phyloP scores from a whole-genome alignment of 441 rosid genomes.

The Gossypium davidsonii region DNA sequence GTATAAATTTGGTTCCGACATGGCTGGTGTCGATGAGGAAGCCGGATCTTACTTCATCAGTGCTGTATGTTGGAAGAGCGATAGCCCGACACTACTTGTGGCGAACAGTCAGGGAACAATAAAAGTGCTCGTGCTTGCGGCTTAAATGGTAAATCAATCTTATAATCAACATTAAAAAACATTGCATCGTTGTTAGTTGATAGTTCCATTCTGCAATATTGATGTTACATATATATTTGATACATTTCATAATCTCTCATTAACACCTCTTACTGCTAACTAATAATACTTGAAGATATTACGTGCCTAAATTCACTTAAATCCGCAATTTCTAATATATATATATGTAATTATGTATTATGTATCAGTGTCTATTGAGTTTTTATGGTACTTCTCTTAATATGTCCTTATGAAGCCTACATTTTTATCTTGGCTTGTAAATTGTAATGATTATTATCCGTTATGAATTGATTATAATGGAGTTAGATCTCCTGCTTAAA shows the following conservation, averaged over 20 bases:
- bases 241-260: too few species aligned
- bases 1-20: slow-evolving; percentile 25
- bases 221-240: neutral
- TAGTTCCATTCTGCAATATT: neutral
- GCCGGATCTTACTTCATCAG: slow-evolving; percentile 25
- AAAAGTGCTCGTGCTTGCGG: slow-evolving; percentile 29
- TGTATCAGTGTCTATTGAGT: neutral
- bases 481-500: too few species aligned
- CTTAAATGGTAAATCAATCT: slow-evolving; percentile 19
- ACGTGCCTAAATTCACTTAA: neutral
- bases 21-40: slow-evolving; percentile 10
- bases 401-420: neutral
- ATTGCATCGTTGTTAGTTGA: neutral
- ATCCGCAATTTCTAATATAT: neutral
- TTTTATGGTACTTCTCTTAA: neutral
- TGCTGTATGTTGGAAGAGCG: slow-evolving; percentile 40
- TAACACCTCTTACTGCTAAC: too few species aligned
- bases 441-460: neutral
- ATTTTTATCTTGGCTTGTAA: neutral
- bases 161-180: neutral
- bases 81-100: slow-evolving; percentile 29
- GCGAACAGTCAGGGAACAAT: slow-evolving; percentile 38
- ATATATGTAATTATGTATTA: neutral
- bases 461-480: too few species aligned
- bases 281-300: neutral